Base-by-base conservation (phyloP, 2,329 filamentous ascomycete genomes). In the Xylaria multiplex region DNA sequence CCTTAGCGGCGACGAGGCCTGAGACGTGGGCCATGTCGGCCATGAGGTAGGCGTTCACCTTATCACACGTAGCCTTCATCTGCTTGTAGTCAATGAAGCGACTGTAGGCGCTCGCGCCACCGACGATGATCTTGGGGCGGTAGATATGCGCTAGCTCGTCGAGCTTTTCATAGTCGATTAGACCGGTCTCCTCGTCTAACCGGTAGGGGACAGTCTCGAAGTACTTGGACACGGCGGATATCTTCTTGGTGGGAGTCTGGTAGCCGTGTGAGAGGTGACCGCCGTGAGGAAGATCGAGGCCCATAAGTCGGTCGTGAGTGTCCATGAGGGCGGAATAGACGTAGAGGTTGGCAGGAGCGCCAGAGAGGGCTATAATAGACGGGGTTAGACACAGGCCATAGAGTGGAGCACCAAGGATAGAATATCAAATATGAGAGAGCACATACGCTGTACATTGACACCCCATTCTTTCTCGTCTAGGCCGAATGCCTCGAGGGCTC, bases 21-120 rank as follows among this genome's bases (percentile, higher is more conserved):
- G 95, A 98, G 72, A 99, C 96, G 77, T 99, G 96, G 59, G 96
- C 96, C 89, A 99, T 97, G 77, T 99, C 96, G 73, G 93, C 93
- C 68, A 99, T 84, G 64, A 99, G 86, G 81, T 98, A 99, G 76
- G 93, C 93, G 74, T 93, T 93, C 64, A 93, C 87, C 82, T 97
- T 96, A 81, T 97, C 91, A 73, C 91, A 92, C 70, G 97, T 96
- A 73, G 93, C 88, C 71, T 93, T 92, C 87, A 99, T 96, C 73
- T 91, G 90, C 75, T 91, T 88, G 81, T 99, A 99, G 82, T 99
- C 94, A 74, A 99, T 97, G 70, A 97, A 85, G 70, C 96, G 91
- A 83, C 93, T 96, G 85, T 99, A 99, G 53, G 96, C 96, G 67
- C 93, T 97, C 62, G 96, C 94, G 73, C 95, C 96, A 57, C 94